Evolutionary conservation across 2,329 filamentous ascomycete species (phyloP).

Genomic region (Macrophomina tecta): DNA sequence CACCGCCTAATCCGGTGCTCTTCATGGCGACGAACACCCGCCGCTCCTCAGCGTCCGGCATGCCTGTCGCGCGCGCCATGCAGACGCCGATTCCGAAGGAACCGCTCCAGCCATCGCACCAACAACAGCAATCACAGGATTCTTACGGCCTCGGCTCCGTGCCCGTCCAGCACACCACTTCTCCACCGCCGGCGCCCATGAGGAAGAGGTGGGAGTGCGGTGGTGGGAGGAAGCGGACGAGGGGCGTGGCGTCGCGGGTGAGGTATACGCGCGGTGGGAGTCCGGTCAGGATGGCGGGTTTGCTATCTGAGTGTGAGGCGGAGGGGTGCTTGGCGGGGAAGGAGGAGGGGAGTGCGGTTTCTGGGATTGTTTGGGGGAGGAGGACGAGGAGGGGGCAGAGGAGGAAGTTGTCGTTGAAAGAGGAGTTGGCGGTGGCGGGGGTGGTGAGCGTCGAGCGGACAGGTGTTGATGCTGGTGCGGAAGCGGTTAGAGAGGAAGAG

Average conservation of each 20-base stretch:
- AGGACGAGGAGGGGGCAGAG: not conserved
- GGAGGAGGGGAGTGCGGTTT: not conserved
- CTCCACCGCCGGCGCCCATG: too few relatives aligned
- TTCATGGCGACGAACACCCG: not conserved
- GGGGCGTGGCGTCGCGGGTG: not conserved
- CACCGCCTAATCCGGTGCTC: too few relatives aligned
- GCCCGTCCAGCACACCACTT: too few relatives aligned
- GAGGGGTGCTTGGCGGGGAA: not conserved
- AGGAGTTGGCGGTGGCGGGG: not conserved
- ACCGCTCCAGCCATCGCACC: too few relatives aligned
- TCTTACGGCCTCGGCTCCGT: too few relatives aligned
- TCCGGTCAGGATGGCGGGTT: not conserved
- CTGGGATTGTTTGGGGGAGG: not conserved
- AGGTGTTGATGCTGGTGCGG: too few relatives aligned
- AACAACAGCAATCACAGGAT: too few relatives aligned
- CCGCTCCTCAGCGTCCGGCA: not conserved
- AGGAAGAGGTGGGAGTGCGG: not conserved
- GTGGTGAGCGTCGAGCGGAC: too few relatives aligned
- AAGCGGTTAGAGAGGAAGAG: too few relatives aligned
- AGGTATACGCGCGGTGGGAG: not conserved
- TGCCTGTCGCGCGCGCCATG: not conserved
- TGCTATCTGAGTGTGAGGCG: not conserved
- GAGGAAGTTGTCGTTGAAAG: not conserved
- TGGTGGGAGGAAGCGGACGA: not conserved
- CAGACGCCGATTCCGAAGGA: not conserved